Base-by-base conservation (phyloP, 1,139 yeast genomes). In the Geotrichum klebahnii region DNA sequence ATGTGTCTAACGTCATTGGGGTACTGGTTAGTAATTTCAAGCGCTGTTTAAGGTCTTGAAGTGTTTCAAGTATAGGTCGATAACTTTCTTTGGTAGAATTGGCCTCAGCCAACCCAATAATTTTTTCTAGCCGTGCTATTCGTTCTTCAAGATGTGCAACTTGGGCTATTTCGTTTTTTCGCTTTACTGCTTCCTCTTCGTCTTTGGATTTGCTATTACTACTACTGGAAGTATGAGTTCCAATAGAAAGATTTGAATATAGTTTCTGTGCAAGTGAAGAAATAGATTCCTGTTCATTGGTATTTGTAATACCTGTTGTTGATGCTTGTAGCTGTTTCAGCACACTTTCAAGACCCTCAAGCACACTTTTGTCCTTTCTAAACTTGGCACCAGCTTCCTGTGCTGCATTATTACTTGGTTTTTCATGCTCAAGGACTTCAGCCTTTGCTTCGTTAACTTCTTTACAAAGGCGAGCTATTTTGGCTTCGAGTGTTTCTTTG, bases 401-500 rank as follows among this genome's bases (percentile, higher is more conserved):
- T 26, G 29, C 29, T 26, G 29, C 29, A 10, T 33, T 33, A 6
- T 6, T 16, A 9, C 37, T 33, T 33, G 24, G 28, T 16, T 24
- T 35, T 16, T 45, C 48, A 29, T 12, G 23, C 23, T 32, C 44
- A 17, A 45, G 29, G 10, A 26, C 32, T 26, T 40, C 49, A 9
- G 22, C 19, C 14, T 40, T 39, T 16, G 41, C 50, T 5, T 48
- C 49, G 16, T 41, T 41, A 5, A 47, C 52, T 23, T 47, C 54
- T 8, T 37, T 28, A 4, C 36, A 19, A n/a, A 50, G 37, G 12
- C 53, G 33, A 3, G 50, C 50, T 23, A 50, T 42, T 17, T 34
- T 41, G n/a, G 50, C 53, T 26, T 46, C 50, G 10, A 50, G 19
- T 2, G 50, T 46, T 33, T 50, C 53, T 12, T 37, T 32, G 22